phyloP scores from a whole-genome alignment of 768 basidiomycete genomes.

The Gymnopilus dilepis region DNA sequence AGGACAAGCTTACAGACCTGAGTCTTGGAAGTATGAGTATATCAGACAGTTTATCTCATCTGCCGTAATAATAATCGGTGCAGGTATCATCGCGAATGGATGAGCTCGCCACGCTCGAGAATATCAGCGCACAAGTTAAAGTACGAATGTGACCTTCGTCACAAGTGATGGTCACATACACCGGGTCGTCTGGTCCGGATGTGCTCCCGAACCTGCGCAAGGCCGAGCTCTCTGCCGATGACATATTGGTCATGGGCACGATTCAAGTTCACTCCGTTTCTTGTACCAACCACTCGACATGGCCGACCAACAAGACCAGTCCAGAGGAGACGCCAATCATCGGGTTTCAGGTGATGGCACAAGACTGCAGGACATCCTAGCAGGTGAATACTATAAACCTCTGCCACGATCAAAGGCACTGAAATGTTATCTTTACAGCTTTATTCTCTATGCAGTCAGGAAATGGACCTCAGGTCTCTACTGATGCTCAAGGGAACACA shows the following conservation, averaged over 20 bases:
- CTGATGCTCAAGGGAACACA: slow-evolving; percentile 14
- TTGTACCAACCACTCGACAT: slow-evolving; percentile 16
- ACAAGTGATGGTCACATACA: slow-evolving; percentile 14
- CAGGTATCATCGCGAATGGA: slow-evolving; percentile 39
- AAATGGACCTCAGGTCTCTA: slow-evolving; percentile 22
- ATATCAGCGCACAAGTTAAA: slow-evolving; percentile 21
- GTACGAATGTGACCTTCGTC: slow-evolving; percentile 22
- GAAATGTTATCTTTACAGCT: slow-evolving; percentile 27
- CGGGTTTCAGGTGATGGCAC: slow-evolving; percentile 10
- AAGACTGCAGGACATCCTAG: slow-evolving; percentile 26
- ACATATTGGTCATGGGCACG: slow-evolving; percentile 14
- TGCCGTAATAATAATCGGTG: slow-evolving; percentile 69
- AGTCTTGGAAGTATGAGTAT: slow-evolving; percentile 83
- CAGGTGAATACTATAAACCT: slow-evolving; percentile 19
- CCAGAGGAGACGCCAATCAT: background rate
- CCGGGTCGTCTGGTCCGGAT: slow-evolving; percentile 21
- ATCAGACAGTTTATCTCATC: slow-evolving; percentile 88
- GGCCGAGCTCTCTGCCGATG: slow-evolving; percentile 12
- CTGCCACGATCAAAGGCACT: background rate
- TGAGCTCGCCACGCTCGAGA: slow-evolving; percentile 19
- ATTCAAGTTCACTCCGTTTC: slow-evolving; percentile 2
- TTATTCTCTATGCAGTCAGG: slow-evolving; percentile 38
- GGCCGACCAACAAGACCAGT: slow-evolving; percentile 14
- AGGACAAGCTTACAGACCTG: slow-evolving; percentile 49
- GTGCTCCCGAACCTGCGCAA: slow-evolving; percentile 14